Evolutionary conservation across 495 filamentous ascomycete genomes (phyloP), one percentile per base, ranked within the genome.

Genomic region (Tricharina praecox): DNA sequence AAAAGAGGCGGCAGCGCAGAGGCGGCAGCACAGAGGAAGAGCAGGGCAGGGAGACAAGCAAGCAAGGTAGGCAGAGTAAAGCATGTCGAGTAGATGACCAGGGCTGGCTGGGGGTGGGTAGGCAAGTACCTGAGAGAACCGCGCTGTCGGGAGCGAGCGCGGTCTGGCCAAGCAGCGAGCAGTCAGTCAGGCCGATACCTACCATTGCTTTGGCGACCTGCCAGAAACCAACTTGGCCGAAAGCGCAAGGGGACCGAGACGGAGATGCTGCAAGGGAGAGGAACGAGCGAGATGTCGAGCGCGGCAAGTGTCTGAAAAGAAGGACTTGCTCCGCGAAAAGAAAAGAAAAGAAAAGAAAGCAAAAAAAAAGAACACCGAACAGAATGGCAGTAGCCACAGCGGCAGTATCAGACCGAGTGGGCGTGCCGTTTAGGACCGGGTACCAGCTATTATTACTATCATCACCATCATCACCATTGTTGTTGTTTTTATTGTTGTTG

Each of bases 301-400:
- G 37, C 15, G 28, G 28, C 7, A 32, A 7, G 13, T 32, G 28
- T 7, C 13, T 38, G 45, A 13, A 19, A 37, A 42, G 30, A 38
- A 28, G 10, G 21, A 49, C 36, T 28, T 45, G 49, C n/a, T n/a
- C n/a, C n/a, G 18, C 23, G 45, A 34, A 50, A 37, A 42, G 19
- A 20, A 23, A 42, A 20, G n/a, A n/a, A n/a, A n/a, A n/a, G n/a
- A n/a, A n/a, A n/a, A n/a, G n/a, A n/a, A n/a, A n/a, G n/a, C n/a
- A n/a, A n/a, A n/a, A n/a, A n/a, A n/a, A n/a, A n/a, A n/a, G n/a
- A n/a, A n/a, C n/a, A n/a, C n/a, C n/a, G n/a, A n/a, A n/a, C n/a
- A n/a, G n/a, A n/a, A n/a, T n/a, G n/a, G n/a, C n/a, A n/a, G n/a
- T n/a, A n/a, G n/a, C n/a, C n/a, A n/a, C n/a, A n/a, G n/a, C n/a